Evolutionary conservation across 768 basidiomycete genomes (phyloP).

Genomic region (Pleurotus eryngii): DNA sequence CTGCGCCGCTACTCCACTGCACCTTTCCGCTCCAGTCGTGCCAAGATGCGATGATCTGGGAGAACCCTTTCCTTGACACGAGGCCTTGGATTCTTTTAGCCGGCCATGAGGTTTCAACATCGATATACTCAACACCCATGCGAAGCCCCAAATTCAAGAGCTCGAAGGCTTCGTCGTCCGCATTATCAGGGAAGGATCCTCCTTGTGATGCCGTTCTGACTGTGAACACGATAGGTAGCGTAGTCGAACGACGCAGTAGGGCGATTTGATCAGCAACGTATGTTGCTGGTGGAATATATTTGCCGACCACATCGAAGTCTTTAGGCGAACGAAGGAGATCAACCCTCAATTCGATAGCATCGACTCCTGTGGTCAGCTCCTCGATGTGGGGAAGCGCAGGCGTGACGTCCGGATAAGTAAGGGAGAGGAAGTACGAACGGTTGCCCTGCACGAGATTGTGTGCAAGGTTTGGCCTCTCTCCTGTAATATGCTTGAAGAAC

Average conservation of each 20-base stretch:
- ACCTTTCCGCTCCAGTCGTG: constrained; percentile 90
- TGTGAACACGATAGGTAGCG: constrained; percentile 89
- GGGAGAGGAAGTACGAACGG: constrained; percentile 88
- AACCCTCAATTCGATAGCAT: constrained; percentile 92
- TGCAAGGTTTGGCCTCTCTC: constrained; percentile 61
- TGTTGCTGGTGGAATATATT: constrained; percentile 56
- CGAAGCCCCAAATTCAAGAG: constrained; percentile 78
- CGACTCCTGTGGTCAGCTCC: constrained; percentile 75
- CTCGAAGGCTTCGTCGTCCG: constrained; percentile 65
- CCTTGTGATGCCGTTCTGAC: constrained; percentile 87
- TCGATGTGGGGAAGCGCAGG: constrained; percentile 67
- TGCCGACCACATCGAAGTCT: constrained; percentile 42
- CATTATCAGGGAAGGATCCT: constrained; percentile 83
- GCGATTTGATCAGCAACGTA: constrained; percentile 85
- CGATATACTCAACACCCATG: constrained; percentile 88
- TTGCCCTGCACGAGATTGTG: constrained; percentile 46
- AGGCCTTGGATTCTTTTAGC: constrained; percentile 59
- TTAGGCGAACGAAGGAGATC: constrained; percentile 70
- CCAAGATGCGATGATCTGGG: constrained; percentile 88
- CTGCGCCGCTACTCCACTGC: constrained; percentile 70
- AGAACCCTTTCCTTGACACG: constrained; percentile 57
- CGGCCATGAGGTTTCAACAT: constrained; percentile 82
- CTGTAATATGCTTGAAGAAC: constrained; percentile 89
- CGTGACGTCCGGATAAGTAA: constrained; percentile 88
- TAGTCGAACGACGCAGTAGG: constrained; percentile 68